Percentiles rank a stretch among this genome's conserved stretches.
phyloP scores from a whole-genome alignment of 768 basidiomycete species.

The Lentinula boryana region DNA sequence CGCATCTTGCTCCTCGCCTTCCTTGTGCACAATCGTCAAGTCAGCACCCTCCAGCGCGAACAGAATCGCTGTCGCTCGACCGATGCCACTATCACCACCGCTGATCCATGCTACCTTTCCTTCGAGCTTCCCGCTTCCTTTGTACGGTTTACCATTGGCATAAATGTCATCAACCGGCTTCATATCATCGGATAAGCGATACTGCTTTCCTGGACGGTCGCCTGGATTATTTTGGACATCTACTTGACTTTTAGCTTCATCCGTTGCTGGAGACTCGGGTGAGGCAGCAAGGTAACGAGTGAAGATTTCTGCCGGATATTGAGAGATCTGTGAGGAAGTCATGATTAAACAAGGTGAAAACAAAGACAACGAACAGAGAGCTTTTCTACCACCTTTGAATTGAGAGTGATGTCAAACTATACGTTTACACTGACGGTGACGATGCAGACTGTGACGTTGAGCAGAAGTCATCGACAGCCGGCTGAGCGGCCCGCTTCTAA shows the following conservation, averaged over 20 bases:
- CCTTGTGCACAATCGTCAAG: conserved; percentile 21
- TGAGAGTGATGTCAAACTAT: neutral
- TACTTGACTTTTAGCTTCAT: neutral
- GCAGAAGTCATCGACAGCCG: no score
- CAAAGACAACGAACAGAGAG: neutral
- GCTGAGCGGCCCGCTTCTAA: neutral
- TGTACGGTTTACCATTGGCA: neutral
- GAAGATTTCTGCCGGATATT: conserved; percentile 1
- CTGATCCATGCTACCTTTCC: neutral
- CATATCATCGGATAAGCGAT: neutral
- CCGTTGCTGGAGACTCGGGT: neutral
- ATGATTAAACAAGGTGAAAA: neutral
- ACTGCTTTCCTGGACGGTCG: neutral
- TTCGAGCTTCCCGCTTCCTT: conserved; percentile 1
- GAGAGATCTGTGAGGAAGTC: neutral
- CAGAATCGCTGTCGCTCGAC: conserved; percentile 5
- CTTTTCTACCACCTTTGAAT: neutral
- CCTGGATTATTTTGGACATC: neutral
- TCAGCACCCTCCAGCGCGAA: conserved; percentile 30
- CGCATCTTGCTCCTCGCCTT: conserved; percentile 34
- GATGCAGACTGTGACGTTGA: no score
- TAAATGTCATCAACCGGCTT: neutral
- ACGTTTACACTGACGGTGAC: neutral
- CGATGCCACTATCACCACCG: neutral
- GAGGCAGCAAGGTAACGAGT: neutral